A percentile compares a stretch with the other conserved stretches of the same genome.
phyloP scores from a whole-genome alignment of 1,284 basidiomycete species.

The Sanghuangporus sanghuang region DNA sequence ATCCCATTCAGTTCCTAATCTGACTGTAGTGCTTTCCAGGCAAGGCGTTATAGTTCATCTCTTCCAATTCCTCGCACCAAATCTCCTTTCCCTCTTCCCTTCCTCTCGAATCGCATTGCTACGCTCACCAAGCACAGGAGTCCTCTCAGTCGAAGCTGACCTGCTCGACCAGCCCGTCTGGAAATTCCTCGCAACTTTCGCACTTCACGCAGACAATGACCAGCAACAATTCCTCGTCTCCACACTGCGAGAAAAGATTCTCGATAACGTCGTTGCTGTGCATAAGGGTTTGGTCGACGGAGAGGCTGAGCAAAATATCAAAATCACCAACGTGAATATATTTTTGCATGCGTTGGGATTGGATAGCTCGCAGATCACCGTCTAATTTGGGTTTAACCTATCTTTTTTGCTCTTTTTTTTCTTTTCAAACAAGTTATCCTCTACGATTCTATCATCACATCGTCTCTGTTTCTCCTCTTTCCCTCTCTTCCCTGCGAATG shows the following conservation, averaged over 20 bases:
- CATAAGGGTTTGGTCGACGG: conserved; percentile 68
- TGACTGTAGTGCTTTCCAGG: conserved; percentile 38
- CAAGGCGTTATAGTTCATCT: conserved; percentile 81
- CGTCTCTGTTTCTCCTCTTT: not conserved
- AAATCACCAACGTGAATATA: conserved; percentile 78
- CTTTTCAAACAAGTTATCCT: not conserved
- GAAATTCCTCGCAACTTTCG: conserved; percentile 88
- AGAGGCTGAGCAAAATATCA: conserved; percentile 63
- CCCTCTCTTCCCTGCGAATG: not conserved
- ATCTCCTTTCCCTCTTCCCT: conserved; percentile 83
- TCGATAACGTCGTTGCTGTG: conserved; percentile 78
- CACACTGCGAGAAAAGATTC: conserved; percentile 85
- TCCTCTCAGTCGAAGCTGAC: conserved; percentile 45
- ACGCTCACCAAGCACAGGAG: conserved; percentile 25
- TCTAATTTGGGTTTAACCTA: conserved; percentile 31
- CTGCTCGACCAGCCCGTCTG: conserved; percentile 87
- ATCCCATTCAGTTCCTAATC: conserved; percentile 1
- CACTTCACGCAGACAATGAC: conserved; percentile 78
- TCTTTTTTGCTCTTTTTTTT: conserved; percentile 15
- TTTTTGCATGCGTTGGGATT: conserved; percentile 82
- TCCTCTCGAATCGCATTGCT: conserved; percentile 69
- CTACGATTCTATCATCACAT: not conserved
- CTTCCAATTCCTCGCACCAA: conserved; percentile 72
- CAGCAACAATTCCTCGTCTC: conserved; percentile 90
- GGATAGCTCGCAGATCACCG: conserved; percentile 76